Conservation (phyloP, 805 yeast species). For the Candida easanensis region DNA sequence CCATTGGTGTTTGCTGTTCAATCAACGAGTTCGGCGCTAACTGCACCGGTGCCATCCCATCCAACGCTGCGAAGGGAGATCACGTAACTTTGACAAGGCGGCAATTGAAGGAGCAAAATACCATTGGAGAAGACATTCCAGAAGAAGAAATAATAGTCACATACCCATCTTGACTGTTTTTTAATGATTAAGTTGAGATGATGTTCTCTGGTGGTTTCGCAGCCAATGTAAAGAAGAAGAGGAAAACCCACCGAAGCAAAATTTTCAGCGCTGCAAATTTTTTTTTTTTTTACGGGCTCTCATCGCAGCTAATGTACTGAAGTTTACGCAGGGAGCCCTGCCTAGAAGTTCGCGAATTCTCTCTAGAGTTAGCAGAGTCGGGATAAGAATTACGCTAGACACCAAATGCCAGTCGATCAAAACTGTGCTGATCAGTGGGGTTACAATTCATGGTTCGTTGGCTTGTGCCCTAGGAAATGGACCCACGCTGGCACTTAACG, state of each 20-base stretch:
- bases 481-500: no score
- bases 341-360: not conserved
- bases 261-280: conserved; percentile 11
- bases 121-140: no score
- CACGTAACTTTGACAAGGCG: no score
- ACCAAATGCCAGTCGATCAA: no score
- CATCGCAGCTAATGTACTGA: not conserved
- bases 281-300: not conserved
- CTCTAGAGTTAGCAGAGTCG: not conserved
- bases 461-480: no score
- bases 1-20: not conserved
- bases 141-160: no score
- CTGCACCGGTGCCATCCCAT: not conserved
- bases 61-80: no score
- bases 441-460: no score
- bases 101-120: not conserved
- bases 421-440: no score
- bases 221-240: not conserved
- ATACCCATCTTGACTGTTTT: conserved; percentile 30
- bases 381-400: not conserved
- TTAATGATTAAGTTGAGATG: conserved; percentile 15
- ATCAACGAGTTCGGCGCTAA: not conserved
- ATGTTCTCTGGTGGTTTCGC: conserved; percentile 8
- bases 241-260: conserved; percentile 11
- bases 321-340: not conserved